Evolutionary conservation across 352 stramenopile genomes (phyloP), one percentile per base, ranked within the genome.

Genomic region (Globisporangium cylindrosporum): DNA sequence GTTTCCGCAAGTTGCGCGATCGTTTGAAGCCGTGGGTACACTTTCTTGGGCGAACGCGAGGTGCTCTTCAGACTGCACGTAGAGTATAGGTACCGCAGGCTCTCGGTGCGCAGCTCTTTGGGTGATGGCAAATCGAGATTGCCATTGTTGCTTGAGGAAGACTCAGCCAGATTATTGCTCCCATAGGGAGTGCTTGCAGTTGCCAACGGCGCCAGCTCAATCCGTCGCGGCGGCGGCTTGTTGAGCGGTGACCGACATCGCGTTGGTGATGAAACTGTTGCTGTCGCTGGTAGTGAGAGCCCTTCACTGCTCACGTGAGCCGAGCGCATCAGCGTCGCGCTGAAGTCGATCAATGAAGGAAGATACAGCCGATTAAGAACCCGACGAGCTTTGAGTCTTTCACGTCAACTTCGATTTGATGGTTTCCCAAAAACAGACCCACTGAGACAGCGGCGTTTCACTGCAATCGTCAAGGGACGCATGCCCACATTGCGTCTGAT

Each of bases 1-100:
- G 66, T 62, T 24, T 78, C 69, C 1, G 73, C 81, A 12, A 91
- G 65, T 25, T 82, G 73, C 9, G 68, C 54, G 18, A 91, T 72
- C 24, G 83, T 91, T 41, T 80, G 71, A 6, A 91, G 70, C 0
- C 83, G 68, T 14, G 68, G 60, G 3, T 72, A 67, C 15, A 34
- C 6, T 20, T 63, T 72, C 60, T 64, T 68, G 8, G 54, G 29
- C 27, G 56, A 64, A 6, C 32, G 55, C 9, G 24, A 38, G 7
- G 1, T 7, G 36, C 25, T 64, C 25, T 10, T 27, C 12, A 4
- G 29, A 32, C 29, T 32, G 4, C 29, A 0, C 29, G 29, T 32
- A 32, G 29, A 32, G 29, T 32, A 32, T 32, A 32, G 29, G 29
- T 32, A 32, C 4, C 29, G 4, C 29, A 4, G 1, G 29, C 24